Evolutionary conservation across 2,329 filamentous ascomycete species (phyloP).

Genomic region (Cytospora schulzeri): DNA sequence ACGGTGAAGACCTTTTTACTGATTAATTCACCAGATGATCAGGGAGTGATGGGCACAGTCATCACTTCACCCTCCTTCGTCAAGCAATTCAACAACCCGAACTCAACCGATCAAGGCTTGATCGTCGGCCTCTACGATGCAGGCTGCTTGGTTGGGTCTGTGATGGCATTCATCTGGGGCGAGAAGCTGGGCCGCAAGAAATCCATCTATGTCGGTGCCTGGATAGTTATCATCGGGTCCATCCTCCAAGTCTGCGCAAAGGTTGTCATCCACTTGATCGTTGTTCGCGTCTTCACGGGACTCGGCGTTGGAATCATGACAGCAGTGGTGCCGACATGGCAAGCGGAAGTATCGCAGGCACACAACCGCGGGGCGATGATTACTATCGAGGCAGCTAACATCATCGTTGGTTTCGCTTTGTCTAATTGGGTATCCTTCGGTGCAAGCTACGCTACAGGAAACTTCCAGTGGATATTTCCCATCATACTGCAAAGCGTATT

Average conservation of each 20-base stretch:
- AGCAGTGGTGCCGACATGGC: slow-evolving; percentile 13
- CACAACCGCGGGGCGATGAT: slow-evolving; percentile 15
- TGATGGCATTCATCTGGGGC: slow-evolving; percentile 7
- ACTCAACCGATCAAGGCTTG: slow-evolving; percentile 8
- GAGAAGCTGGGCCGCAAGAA: slow-evolving; percentile 8
- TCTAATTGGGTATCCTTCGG: slow-evolving; percentile 18
- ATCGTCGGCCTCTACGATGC: slow-evolving; percentile 18
- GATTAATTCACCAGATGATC: slow-evolving; percentile 11
- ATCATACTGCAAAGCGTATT: not conserved
- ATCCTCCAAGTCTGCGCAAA: slow-evolving; percentile 9
- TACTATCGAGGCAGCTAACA: slow-evolving; percentile 14
- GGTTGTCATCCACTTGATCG: slow-evolving; percentile 11
- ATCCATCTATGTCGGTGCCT: slow-evolving; percentile 14
- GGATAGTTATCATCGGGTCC: slow-evolving; percentile 12
- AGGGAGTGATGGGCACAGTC: slow-evolving; percentile 21
- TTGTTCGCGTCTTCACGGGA: slow-evolving; percentile 11
- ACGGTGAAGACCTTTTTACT: not conserved
- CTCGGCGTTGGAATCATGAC: slow-evolving; percentile 17
- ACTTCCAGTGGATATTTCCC: slow-evolving; percentile 13
- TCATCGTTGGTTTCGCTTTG: slow-evolving; percentile 11
- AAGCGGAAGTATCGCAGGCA: slow-evolving; percentile 13
- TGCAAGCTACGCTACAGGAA: slow-evolving; percentile 2
- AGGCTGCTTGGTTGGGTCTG: slow-evolving; percentile 4
- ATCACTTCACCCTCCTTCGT: slow-evolving; percentile 12
- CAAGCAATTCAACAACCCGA: slow-evolving; percentile 9